These are phyloP conservation scores for Xerocomus tenax DNA, from an alignment of 1,284 basidiomycete species.

Conservation along the genomic window DNA sequence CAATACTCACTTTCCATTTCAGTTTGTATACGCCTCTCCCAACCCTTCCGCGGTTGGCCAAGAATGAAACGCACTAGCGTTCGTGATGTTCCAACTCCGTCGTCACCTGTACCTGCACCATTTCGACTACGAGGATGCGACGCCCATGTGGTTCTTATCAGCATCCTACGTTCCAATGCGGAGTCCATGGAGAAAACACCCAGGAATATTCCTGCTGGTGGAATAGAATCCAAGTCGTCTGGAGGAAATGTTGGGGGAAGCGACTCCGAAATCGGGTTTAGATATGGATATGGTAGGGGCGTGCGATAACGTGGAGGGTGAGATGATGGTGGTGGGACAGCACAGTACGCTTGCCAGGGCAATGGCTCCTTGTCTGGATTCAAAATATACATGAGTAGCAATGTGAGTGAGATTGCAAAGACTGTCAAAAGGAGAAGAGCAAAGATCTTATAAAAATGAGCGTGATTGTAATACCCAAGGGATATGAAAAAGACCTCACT, in stretches of 20 bases:
- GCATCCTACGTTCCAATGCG: constrained; percentile 76
- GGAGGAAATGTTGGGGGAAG: constrained; percentile 49
- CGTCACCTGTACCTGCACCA: constrained; percentile 61
- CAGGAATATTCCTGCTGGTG: constrained; percentile 83
- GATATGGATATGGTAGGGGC: constrained; percentile 34
- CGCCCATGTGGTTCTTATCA: constrained; percentile 87
- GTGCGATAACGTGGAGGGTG: constrained; percentile 35
- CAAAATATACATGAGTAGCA: constrained; percentile 82
- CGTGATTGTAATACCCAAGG: constrained; percentile 7
- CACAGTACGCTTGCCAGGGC: constrained; percentile 91
- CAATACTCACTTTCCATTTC: constrained; percentile 81
- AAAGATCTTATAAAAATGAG: constrained; percentile 47
- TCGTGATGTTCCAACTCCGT: constrained; percentile 71
- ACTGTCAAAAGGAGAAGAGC: constrained; percentile 63
- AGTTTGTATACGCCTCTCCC: constrained; percentile 71
- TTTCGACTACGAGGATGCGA: constrained; percentile 71
- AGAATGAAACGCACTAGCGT: constrained; percentile 88
- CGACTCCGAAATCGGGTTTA: constrained; percentile 33
- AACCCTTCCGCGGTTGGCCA: constrained; percentile 74
- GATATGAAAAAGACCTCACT: constrained; percentile 37
- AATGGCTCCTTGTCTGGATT: constrained; percentile 93
- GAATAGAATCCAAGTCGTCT: constrained; percentile 59
- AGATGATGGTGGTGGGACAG: constrained; percentile 48
- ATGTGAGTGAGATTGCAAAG: constrained; percentile 69
- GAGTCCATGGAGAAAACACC: constrained; percentile 91